Conservation (phyloP, 2,329 filamentous ascomycete genomes). For the Aspergillus alliaceus region DNA sequence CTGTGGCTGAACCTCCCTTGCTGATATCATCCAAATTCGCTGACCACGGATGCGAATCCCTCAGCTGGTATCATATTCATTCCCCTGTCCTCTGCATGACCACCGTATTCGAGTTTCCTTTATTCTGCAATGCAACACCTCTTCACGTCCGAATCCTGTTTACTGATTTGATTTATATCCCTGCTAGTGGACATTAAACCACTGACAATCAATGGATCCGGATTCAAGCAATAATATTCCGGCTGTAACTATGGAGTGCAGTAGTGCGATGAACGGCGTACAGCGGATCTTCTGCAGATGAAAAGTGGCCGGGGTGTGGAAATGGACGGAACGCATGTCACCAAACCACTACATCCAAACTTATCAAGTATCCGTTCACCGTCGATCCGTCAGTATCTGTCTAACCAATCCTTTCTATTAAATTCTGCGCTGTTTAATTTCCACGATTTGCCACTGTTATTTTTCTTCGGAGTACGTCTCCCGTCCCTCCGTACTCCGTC, state of each 20-base stretch:
- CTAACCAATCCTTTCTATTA: not conserved
- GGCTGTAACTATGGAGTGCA: constrained; percentile 4
- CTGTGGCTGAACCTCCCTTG: constrained; percentile 6
- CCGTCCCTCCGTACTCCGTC: not conserved
- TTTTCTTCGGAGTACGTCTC: not conserved
- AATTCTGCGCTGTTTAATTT: not conserved
- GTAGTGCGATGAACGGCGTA: constrained; percentile 5
- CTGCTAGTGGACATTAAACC: not conserved
- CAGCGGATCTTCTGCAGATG: constrained; percentile 20
- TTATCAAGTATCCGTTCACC: constrained; percentile 8
- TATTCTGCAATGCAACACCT: constrained; percentile 8
- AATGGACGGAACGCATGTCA: constrained; percentile 11
- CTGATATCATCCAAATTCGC: constrained; percentile 1
- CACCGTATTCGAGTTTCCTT: not conserved
- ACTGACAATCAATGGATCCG: not conserved
- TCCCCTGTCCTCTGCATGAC: not conserved
- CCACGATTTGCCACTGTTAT: constrained; percentile 2
- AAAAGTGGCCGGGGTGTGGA: constrained; percentile 12
- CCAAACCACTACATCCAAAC: constrained; percentile 7
- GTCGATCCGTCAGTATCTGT: constrained; percentile 10
- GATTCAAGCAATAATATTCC: constrained; percentile 1
- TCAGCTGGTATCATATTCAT: not conserved
- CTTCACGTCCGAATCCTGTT: not conserved
- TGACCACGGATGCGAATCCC: not conserved
- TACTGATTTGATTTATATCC: not conserved